phyloP scores from a whole-genome alignment of 495 filamentous ascomycete species.

The Mytilinidion resinicola region DNA sequence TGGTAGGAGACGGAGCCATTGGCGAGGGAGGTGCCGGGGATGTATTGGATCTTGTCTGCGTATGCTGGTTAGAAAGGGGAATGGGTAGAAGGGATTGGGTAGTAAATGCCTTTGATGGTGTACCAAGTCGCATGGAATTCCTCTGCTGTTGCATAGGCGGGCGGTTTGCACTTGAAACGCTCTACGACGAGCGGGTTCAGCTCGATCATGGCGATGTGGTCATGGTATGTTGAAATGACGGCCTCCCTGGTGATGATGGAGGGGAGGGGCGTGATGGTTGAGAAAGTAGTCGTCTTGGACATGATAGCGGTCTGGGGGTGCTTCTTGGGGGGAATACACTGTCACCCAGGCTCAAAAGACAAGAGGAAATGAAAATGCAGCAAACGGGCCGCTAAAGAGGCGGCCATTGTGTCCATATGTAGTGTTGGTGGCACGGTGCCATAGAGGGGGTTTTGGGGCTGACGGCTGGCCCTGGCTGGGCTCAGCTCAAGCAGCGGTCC shows the following conservation, averaged over 20 bases:
- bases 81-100: background rate
- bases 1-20: constrained; percentile 65
- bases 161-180: constrained; percentile 56
- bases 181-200: constrained; percentile 73
- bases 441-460: too few species aligned
- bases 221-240: constrained; percentile 63
- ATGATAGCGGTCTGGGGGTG: constrained; percentile 21
- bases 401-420: too few species aligned
- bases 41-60: constrained; percentile 61
- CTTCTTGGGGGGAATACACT: too few species aligned
- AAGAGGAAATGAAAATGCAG: too few species aligned
- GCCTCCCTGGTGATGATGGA: constrained; percentile 56
- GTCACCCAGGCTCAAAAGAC: too few species aligned
- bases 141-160: constrained; percentile 55
- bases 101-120: constrained; percentile 41
- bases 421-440: too few species aligned
- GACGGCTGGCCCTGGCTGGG: too few species aligned
- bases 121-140: constrained; percentile 68
- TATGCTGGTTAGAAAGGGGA: background rate
- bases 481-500: too few species aligned
- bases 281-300: constrained; percentile 53
- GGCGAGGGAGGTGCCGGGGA: constrained; percentile 56
- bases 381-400: too few species aligned
- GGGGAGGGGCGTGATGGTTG: constrained; percentile 66
- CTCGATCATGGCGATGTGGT: constrained; percentile 71